phyloP scores from a whole-genome alignment of 495 filamentous ascomycete species.

The Rhypophila decipiens region DNA sequence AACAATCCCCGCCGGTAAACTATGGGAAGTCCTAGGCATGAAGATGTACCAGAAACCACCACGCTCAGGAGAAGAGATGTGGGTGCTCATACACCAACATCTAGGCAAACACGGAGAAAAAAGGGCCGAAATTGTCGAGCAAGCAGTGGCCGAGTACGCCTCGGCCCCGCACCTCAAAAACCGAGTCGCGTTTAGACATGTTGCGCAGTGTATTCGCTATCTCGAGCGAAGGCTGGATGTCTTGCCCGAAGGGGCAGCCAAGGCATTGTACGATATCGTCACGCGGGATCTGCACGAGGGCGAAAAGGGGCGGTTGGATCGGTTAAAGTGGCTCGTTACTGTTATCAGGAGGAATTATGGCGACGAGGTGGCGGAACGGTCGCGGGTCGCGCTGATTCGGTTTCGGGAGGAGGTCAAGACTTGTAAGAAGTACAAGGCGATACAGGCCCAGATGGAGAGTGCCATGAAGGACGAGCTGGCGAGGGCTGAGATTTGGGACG shows the following conservation, averaged over 20 bases:
- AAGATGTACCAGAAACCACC: slow-evolving; percentile 6
- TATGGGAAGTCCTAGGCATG: slow-evolving; percentile 22
- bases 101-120: slow-evolving; percentile 6
- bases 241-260: slow-evolving; percentile 19
- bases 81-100: slow-evolving; percentile 1
- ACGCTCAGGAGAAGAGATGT: neutral
- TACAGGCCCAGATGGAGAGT: too few species aligned
- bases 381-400: slow-evolving; percentile 14
- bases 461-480: too few species aligned
- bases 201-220: slow-evolving; percentile 29
- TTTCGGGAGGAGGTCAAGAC: too few species aligned
- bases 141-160: slow-evolving; percentile 27
- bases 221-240: slow-evolving; percentile 15
- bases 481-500: too few species aligned
- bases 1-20: slow-evolving; percentile 7
- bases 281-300: slow-evolving; percentile 32
- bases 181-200: slow-evolving; percentile 32
- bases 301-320: slow-evolving; percentile 26
- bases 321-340: slow-evolving; percentile 31
- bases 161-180: slow-evolving; percentile 23
- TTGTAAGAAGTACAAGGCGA: too few species aligned
- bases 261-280: slow-evolving; percentile 30
- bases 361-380: slow-evolving; percentile 14
- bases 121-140: slow-evolving; percentile 18
- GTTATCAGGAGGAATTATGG: slow-evolving; percentile 28